Evolutionary conservation across 2,329 filamentous ascomycete genomes (phyloP).

Genomic region (Penicillium decumbens): DNA sequence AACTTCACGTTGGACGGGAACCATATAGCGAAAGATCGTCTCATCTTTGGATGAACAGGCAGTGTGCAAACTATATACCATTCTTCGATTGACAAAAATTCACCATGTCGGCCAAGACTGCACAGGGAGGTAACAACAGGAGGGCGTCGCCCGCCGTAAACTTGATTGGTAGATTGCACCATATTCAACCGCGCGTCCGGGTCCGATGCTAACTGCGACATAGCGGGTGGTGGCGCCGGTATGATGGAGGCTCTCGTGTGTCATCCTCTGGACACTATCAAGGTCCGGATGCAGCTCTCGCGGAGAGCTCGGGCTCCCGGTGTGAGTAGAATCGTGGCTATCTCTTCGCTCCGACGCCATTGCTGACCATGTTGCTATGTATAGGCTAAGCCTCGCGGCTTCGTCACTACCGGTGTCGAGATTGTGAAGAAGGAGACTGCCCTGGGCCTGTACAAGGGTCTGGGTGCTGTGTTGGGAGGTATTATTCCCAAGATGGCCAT

Average conservation of each 20-base stretch:
- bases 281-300: constrained; percentile 98
- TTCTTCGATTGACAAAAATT: constrained; percentile 3
- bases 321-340: constrained; percentile 42
- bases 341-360: background rate
- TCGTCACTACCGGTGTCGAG: constrained; percentile 76
- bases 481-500: constrained; percentile 99
- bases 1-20: background rate
- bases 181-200: background rate
- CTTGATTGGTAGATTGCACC: constrained; percentile 66
- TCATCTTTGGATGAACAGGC: background rate
- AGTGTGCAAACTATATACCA: background rate
- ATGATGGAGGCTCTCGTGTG: constrained; percentile 99
- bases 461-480: constrained; percentile 92
- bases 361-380: constrained; percentile 9
- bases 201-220: constrained; percentile 18
- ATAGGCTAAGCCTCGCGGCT: constrained; percentile 72
- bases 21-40: background rate
- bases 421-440: constrained; percentile 89
- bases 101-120: constrained; percentile 58
- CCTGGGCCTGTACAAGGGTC: constrained; percentile 90
- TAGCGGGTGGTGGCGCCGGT: constrained; percentile 91
- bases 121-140: constrained; percentile 61
- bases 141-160: constrained; percentile 84
- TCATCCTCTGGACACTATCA: constrained; percentile 97
- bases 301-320: constrained; percentile 76